Evolutionary conservation across 2,329 filamentous ascomycete species (phyloP), one percentile per base, ranked within the genome.

Genomic region (Penicillium expansum): DNA sequence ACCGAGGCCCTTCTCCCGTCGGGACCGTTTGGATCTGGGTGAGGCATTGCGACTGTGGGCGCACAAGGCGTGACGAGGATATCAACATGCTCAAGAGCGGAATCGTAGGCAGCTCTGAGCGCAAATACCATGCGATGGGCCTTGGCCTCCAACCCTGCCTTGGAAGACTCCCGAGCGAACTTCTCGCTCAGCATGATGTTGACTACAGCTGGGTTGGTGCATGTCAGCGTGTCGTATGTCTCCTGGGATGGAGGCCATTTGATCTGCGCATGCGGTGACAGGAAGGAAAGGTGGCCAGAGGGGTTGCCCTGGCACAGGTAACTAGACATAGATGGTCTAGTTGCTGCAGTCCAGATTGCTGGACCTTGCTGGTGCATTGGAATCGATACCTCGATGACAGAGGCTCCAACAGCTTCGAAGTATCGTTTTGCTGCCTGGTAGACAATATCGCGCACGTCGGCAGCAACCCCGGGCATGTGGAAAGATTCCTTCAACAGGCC

Each of bases 61-160:
- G 76, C 78, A 8, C 77, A 74, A 0, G 81, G 80, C 54, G 78
- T 78, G 41, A 83, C 61, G 10, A 83, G 67, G 5, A 83, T 73
- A 60, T 83, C 81, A n/a, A 77, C 70, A 0, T 73, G 63, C 24
- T 68, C 65, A 8, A 82, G 63, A 0, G 73, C 79, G 13, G 62
- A 58, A 61, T 82, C 79, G 62, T 83, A 83, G 4, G 77, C 79
- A 5, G 74, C 77, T 3, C 79, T 72, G 24, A 83, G 69, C 64
- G 81, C 69, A 48, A 76, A 74, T 1, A 77, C 76, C 54, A 80
- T 77, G 41, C 75, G 74, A 56, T 80, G 71, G 0, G 78, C 79
- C 67, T 82, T 82, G 33, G 73, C 75, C 33, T 77, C 72, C 9
- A 75, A 65, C 6, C 62, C 60, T 3, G 68, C 59, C 0, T 69